A percentile compares a stretch with the other conserved stretches of the same genome.
Conservation (phyloP, 192 early-diverging fungal species). For the Thamnidium elegans region DNA sequence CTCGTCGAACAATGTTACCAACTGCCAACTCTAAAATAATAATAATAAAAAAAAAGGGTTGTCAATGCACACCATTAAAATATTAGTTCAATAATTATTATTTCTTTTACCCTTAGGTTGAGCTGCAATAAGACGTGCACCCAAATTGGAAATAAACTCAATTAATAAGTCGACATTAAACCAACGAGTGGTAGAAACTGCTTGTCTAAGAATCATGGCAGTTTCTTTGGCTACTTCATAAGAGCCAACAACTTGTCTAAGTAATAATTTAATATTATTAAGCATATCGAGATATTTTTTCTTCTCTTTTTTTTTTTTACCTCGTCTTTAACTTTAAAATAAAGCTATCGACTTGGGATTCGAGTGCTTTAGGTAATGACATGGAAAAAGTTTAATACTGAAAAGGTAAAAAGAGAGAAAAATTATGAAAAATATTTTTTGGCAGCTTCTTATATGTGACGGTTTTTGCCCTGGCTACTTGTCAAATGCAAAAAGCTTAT, state of each 20-base stretch:
- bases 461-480: too few relatives aligned
- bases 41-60: not conserved
- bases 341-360: constrained; percentile 38
- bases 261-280: not conserved
- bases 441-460: too few relatives aligned
- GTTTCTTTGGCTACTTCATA: constrained; percentile 70
- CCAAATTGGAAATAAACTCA: constrained; percentile 64
- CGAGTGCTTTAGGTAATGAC: constrained; percentile 16
- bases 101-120: constrained; percentile 63
- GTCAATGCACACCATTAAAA: not conserved
- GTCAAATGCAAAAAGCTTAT: not conserved
- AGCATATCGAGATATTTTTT: not conserved
- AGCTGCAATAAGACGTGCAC: constrained; percentile 64
- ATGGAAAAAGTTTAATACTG: not conserved
- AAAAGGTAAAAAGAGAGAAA: too few relatives aligned
- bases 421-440: too few relatives aligned
- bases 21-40: constrained; percentile 72
- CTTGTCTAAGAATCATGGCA: constrained; percentile 67
- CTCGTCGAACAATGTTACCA: constrained; percentile 81
- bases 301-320: constrained; percentile 23
- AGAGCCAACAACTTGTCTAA: constrained; percentile 67
- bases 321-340: constrained; percentile 37
- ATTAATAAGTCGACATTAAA: constrained; percentile 58
- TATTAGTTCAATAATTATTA: not conserved
- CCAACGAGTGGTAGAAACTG: constrained; percentile 77